A percentile compares a stretch with the other conserved stretches of the same genome.
Evolutionary conservation across 257 asterid species (phyloP).

Genomic region (Ilex aquifolium): DNA sequence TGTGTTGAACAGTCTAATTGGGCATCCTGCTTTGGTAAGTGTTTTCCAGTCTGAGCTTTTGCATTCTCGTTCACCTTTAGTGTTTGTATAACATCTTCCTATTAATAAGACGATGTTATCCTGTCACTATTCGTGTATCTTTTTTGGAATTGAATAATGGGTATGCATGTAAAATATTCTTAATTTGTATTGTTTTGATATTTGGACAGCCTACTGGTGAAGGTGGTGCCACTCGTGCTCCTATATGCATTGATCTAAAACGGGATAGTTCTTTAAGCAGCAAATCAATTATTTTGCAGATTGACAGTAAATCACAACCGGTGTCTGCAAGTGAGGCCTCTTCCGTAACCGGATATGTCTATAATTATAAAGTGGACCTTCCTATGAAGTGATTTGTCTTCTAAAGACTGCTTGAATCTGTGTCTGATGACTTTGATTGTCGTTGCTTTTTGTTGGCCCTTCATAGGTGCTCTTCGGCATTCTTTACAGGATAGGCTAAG

Average conservation of each 20-base stretch:
- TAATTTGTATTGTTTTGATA: neutral
- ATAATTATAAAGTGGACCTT: slow-evolving; percentile 2
- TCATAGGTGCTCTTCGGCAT: slow-evolving; percentile 89
- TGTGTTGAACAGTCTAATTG: slow-evolving; percentile 88
- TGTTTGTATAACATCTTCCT: too few relatives aligned
- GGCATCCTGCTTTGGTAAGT: slow-evolving; percentile 96
- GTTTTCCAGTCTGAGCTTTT: neutral
- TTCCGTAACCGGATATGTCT: slow-evolving; percentile 7
- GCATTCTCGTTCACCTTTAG: too few relatives aligned
- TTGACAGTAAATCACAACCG: slow-evolving; percentile 86
- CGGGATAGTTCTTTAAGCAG: slow-evolving; percentile 79
- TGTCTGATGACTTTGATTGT: slow-evolving; percentile 13
- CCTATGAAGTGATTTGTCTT: neutral
- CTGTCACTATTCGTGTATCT: too few relatives aligned
- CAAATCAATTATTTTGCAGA: slow-evolving; percentile 81
- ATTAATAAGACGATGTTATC: too few relatives aligned
- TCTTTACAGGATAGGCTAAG: slow-evolving; percentile 88
- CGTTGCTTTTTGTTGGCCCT: slow-evolving; percentile 18
- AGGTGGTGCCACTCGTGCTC: slow-evolving; percentile 99
- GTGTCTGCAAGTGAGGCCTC: slow-evolving; percentile 80
- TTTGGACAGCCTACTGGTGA: slow-evolving; percentile 88
- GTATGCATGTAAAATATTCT: neutral
- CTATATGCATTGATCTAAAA: slow-evolving; percentile 81
- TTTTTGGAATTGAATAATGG: neutral
- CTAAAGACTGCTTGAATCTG: neutral